Evolutionary conservation across 2,329 filamentous ascomycete genomes (phyloP).

Genomic region (Zasmidium citrigriseum): DNA sequence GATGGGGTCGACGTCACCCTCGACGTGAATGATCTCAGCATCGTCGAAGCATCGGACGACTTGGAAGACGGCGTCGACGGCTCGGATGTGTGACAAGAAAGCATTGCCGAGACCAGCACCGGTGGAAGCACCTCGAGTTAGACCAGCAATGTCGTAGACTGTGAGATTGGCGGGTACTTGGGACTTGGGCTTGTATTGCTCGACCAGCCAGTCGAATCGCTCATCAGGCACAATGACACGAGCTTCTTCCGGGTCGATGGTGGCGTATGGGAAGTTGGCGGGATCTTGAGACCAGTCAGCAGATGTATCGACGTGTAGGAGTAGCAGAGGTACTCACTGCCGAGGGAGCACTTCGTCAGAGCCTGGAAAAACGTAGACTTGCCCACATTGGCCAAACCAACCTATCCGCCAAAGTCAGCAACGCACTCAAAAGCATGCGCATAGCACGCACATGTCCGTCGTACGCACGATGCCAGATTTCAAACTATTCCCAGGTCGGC

Average conservation of each 20-base stretch:
- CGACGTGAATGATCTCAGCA: constrained; percentile 98
- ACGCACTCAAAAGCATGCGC: constrained; percentile 34
- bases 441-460: constrained; percentile 34
- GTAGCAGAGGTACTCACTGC: too few relatives aligned
- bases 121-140: constrained; percentile 93
- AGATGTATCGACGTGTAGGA: too few relatives aligned
- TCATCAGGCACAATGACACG: constrained; percentile 96
- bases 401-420: constrained; percentile 62
- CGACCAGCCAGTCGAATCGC: constrained; percentile 90
- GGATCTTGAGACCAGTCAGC: too few relatives aligned
- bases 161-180: constrained; percentile 95
- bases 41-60: constrained; percentile 69
- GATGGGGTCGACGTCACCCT: constrained; percentile 94
- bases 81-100: constrained; percentile 97
- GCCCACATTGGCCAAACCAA: constrained; percentile 97
- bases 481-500: constrained; percentile 93
- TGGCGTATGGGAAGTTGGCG: constrained; percentile 98
- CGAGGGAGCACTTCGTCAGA: constrained; percentile 95
- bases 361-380: constrained; percentile 99
- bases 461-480: constrained; percentile 96
- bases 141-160: constrained; percentile 96
- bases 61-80: constrained; percentile 50
- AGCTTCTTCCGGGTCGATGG: constrained; percentile 97
- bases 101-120: constrained; percentile 96
- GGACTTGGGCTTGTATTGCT: constrained; percentile 98